These are phyloP conservation scores for Mycena metata DNA, from an alignment of 768 basidiomycete species.

Conservation along the genomic window DNA sequence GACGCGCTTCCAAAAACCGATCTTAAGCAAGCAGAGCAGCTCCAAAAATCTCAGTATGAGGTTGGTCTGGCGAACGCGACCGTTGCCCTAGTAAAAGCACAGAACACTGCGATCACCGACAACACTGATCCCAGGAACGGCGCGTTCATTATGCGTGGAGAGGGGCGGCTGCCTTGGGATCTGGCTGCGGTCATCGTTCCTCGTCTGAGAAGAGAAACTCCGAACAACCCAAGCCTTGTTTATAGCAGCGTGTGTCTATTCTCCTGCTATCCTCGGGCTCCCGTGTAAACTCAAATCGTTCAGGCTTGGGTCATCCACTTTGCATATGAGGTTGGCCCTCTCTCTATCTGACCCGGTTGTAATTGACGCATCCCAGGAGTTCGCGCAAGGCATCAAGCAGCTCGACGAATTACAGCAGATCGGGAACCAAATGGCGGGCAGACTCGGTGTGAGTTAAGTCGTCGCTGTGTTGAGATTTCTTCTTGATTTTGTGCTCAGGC, in stretches of 20 bases:
- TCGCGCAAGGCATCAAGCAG: too few species aligned
- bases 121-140: neutral
- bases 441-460: too few species aligned
- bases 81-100: neutral
- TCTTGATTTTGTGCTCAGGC: too few species aligned
- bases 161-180: constrained; percentile 40
- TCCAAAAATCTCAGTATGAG: constrained; percentile 35
- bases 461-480: too few species aligned
- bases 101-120: constrained; percentile 5
- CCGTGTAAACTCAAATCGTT: neutral
- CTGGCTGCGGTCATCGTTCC: constrained; percentile 30
- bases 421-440: constrained; percentile 31
- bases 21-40: constrained; percentile 25
- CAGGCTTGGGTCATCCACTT: constrained; percentile 40
- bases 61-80: constrained; percentile 26
- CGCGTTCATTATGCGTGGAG: neutral
- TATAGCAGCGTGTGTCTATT: constrained; percentile 29
- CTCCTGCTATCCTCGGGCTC: neutral
- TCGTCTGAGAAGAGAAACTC: constrained; percentile 13
- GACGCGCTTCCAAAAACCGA: constrained; percentile 29
- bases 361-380: too few species aligned
- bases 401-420: too few species aligned
- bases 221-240: constrained; percentile 7
- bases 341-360: too few species aligned
- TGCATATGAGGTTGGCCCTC: constrained; percentile 40